Base-by-base conservation (phyloP, 2,329 filamentous ascomycete genomes). In the Xylariomycetidae sp. region DNA sequence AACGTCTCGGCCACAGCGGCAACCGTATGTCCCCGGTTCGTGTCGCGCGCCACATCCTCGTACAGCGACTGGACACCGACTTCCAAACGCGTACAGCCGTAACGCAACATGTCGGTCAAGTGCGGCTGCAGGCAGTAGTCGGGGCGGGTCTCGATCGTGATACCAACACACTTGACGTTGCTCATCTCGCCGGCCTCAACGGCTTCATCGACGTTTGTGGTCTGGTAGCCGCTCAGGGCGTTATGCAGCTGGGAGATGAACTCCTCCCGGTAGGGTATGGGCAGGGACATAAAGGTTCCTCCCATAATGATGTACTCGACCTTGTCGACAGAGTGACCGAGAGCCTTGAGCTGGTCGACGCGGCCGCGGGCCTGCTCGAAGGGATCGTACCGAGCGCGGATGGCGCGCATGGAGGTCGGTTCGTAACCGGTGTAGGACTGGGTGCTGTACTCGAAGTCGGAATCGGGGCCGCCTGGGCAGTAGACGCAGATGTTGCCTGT, bases 231-330 rank as follows among this genome's bases (percentile, higher is more conserved):
- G 46, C 88, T 95, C 6, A 98, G 75, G 2, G 92, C 92, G 56
- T 98, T 98, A 65, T 98, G 92, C 31, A 98, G 72, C 54, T 95
- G 90, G 1, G 88, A 83, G 39, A 98, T 95, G 53, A 98, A 98
- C 36, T 85, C 79, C 41, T 98, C 86, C 18, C 92, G 74, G 60
- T 98, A 98, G 16, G 82, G 79, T 51, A 88, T 80, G 7, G 90
- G 74, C 17, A 98, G 65, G 3, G 90, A 96, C 93, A 98, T 98
- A 63, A 98, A 98, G 0, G 92, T 98, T 46, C 92, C 92, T 39
- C 92, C 92, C 92, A 98, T 98, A 57, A 98, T 95, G 56, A 98
- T 98, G 61, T 96, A 98, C 67, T 98, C 92, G 16, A 98, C 92
- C 61, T 98, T 98, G 65, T 98, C 92, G 29, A 98, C 92, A 28